Conservation (phyloP, 2,329 filamentous ascomycete species). For the Xylogone sp. region DNA sequence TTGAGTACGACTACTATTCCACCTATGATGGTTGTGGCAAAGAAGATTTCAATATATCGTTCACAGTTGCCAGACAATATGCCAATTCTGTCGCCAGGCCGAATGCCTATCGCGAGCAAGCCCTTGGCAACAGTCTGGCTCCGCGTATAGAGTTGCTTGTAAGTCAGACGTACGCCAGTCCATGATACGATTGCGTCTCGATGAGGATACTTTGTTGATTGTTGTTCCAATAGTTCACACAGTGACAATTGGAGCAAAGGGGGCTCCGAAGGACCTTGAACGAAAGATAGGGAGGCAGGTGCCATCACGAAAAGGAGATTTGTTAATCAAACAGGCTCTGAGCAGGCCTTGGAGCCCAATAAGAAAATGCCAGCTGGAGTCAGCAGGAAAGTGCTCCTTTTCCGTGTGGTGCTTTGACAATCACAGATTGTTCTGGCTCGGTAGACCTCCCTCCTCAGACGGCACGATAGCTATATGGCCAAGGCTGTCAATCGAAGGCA, state of each 20-base stretch:
- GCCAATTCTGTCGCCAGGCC: slow-evolving; percentile 15
- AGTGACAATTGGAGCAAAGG: slow-evolving; percentile 69
- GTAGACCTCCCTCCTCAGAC: too few relatives aligned
- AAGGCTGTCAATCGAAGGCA: too few relatives aligned
- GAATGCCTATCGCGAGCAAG: slow-evolving; percentile 38
- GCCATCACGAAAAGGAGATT: too few relatives aligned
- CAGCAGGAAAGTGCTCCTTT: too few relatives aligned
- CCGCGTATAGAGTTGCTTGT: slow-evolving; percentile 60
- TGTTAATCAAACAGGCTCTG: too few relatives aligned
- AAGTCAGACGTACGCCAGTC: slow-evolving; percentile 73
- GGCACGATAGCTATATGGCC: too few relatives aligned
- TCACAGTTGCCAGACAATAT: slow-evolving; percentile 19
- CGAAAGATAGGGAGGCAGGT: slow-evolving; percentile 30
- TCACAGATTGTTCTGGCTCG: too few relatives aligned
- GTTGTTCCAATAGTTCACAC: slow-evolving; percentile 67
- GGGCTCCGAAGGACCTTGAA: slow-evolving; percentile 66
- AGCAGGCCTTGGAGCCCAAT: too few relatives aligned
- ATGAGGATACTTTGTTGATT: slow-evolving; percentile 44
- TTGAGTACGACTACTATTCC: slow-evolving; percentile 74
- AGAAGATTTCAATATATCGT: slow-evolving; percentile 26
- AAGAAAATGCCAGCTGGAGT: too few relatives aligned
- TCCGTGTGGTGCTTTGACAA: too few relatives aligned
- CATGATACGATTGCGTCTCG: slow-evolving; percentile 61
- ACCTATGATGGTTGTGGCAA: slow-evolving; percentile 40
- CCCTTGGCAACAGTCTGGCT: slow-evolving; percentile 60